Evolutionary conservation across 306 rosid genomes (phyloP), one percentile per base, ranked within the genome.

Genomic region (Vicia sativa): DNA sequence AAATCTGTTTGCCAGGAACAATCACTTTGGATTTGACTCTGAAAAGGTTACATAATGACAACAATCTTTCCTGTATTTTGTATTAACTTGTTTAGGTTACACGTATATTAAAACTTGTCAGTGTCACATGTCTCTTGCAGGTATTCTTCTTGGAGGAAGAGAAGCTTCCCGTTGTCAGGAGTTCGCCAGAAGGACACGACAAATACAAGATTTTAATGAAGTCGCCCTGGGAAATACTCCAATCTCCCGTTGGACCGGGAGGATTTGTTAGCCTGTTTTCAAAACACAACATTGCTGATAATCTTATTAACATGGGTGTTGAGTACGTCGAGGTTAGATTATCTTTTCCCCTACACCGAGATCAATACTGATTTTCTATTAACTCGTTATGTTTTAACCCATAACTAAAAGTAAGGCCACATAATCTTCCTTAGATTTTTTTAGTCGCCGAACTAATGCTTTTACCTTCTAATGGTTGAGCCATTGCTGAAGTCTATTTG

Each of bases 151-250:
- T 93, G 78, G 96, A 82, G 80, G 98, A 93, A 83, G 96, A 87
- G 85, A 90, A 81, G 78, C 90, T 93, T 65, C 98, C 97, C 5
- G 89, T 90, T 72, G 81, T 90, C 45, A 70, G 91, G 85, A 83
- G 54, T 41, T 78, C 78, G n/a, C 64, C 13, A 11, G 96, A 83
- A 44, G 90, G 80, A 46, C 79, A 78, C 72, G 82, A 74, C 71
- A 87, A 67, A 75, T 72, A 68, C 68, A 88, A 85, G 60, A 86
- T 93, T 74, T 61, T 93, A 72, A 90, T 93, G 98, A 88, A 90
- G 83, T 93, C 97, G 7, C 95, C 87, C 19, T 88, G 97, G 98
- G 95, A 93, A 80, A 90, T 93, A 45, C 97, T 86, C 68, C 90
- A 88, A 72, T 71, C 89, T 35, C 87, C 96, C 4, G 82, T 85